phyloP scores from a whole-genome alignment of 306 rosid genomes.

The Gillenia trifoliata region DNA sequence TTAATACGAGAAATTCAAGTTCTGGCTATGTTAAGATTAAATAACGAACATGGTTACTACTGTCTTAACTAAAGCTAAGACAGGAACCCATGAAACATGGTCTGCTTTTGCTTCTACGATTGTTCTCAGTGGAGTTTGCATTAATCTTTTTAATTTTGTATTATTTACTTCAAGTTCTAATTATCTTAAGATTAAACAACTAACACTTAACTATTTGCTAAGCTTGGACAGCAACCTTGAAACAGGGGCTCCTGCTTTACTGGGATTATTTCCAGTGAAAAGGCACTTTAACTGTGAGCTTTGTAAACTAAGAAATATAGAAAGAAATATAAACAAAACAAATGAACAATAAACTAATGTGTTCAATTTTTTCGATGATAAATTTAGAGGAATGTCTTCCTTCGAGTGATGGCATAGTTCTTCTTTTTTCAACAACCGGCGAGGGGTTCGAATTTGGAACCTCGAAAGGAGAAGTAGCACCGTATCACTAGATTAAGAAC shows the following conservation, averaged over 20 bases:
- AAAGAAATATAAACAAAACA: neutral
- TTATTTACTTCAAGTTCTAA: neutral
- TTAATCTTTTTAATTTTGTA: neutral
- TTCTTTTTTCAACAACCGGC: too few species aligned
- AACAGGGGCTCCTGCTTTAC: conserved; percentile 18
- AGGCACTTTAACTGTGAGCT: neutral
- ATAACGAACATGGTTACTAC: neutral
- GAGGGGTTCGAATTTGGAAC: too few species aligned
- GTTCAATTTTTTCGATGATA: too few species aligned
- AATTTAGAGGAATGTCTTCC: neutral
- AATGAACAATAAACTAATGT: too few species aligned
- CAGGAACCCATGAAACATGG: neutral
- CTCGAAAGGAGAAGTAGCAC: too few species aligned
- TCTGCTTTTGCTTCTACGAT: neutral
- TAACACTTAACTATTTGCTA: neutral
- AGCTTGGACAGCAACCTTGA: neutral
- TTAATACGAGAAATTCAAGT: neutral
- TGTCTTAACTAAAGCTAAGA: neutral
- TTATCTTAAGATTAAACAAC: conserved; percentile 4
- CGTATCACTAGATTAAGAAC: too few species aligned
- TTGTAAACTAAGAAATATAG: neutral
- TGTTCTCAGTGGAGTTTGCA: neutral
- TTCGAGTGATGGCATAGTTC: neutral
- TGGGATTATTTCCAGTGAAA: neutral
- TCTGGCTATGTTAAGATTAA: neutral